Evolutionary conservation across 306 rosid species (phyloP).

Genomic region (Carpinus fangiana): DNA sequence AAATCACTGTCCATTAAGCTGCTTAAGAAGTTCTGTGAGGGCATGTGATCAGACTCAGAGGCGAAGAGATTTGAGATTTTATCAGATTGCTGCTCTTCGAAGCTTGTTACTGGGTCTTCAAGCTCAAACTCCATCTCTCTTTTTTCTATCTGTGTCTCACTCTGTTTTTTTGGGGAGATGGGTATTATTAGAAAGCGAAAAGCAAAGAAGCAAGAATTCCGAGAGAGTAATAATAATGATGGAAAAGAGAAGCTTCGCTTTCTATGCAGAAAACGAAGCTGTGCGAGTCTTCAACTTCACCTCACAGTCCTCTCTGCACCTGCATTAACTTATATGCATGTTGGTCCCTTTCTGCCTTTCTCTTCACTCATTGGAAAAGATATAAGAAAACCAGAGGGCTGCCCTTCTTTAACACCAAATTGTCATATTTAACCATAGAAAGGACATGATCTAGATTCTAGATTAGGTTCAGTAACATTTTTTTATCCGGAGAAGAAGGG

Average conservation of each 20-base stretch:
- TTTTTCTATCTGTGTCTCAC: not conserved
- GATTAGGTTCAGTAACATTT: not conserved
- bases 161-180: not conserved
- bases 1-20: slow-evolving; percentile 32
- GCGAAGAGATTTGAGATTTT: slow-evolving; percentile 53
- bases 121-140: slow-evolving; percentile 61
- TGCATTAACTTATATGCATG: slow-evolving; percentile 36
- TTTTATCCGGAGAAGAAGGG: not conserved
- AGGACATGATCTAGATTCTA: not conserved
- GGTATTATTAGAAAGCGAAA: slow-evolving; percentile 9
- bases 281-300: slow-evolving; percentile 30
- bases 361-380: slow-evolving; percentile 24
- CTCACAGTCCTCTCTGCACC: slow-evolving; percentile 24
- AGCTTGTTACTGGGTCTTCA: slow-evolving; percentile 48
- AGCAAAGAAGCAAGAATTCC: slow-evolving; percentile 32
- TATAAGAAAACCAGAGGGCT: slow-evolving; percentile 20
- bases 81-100: slow-evolving; percentile 39
- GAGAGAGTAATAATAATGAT: slow-evolving; percentile 49
- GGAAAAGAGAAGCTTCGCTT: slow-evolving; percentile 66
- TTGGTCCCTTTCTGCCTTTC: slow-evolving; percentile 26
- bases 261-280: slow-evolving; percentile 49
- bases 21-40: slow-evolving; percentile 29
- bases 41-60: slow-evolving; percentile 62
- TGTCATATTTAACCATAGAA: not conserved
- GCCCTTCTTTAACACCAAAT: not conserved